Base-by-base conservation (phyloP, 1,284 basidiomycete species). In the Cutaneotrichosporon spelunceum region DNA sequence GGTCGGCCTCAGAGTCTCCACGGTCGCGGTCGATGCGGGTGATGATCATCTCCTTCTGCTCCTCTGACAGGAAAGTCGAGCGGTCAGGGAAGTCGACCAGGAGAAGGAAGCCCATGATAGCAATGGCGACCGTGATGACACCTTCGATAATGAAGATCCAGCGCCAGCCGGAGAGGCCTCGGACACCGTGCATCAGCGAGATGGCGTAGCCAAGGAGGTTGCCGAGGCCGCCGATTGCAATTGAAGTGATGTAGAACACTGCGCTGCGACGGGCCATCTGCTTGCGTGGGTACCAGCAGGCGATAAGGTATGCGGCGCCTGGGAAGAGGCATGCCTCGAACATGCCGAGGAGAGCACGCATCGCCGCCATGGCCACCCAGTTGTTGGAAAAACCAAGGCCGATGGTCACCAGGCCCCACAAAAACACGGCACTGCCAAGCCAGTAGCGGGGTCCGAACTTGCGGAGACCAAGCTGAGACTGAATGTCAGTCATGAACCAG, bases 41-140 rank as follows among this genome's bases (percentile, higher is more conserved):
- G 24, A 76, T 67, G 56, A 81, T 70, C 64, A 80, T 71, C 34
- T 70, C 69, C 42, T 70, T 76, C 64, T 81, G 75, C 23, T 78
- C 73, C 4, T 64, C 63, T 3, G 67, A 74, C 23, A 82, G 71
- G 74, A 82, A 81, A 24, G 66, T 79, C 54, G 73, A 74, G 68
- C 78, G 75, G 68, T 81, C 80, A 23, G 81, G 81, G 75, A 81
- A 81, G 69, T 81, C 80, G 62, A 78, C 74, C 30, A 74, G 65
- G 34, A 72, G 54, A 39, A 75, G 58, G 39, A 56, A 61, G 16
- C 72, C 72, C 27, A 74, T 29, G 30, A 75, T 13, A 8, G 72
- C 77, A 47, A 79, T 68, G 9, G 58, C 67, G 29, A 74, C 62
- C 1, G 79, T 80, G 62, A 78, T 58, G 53, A 72, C 56, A 26